Evolutionary conservation across 768 basidiomycete genomes (phyloP).

Genomic region (Kwoniella bestiolae): DNA sequence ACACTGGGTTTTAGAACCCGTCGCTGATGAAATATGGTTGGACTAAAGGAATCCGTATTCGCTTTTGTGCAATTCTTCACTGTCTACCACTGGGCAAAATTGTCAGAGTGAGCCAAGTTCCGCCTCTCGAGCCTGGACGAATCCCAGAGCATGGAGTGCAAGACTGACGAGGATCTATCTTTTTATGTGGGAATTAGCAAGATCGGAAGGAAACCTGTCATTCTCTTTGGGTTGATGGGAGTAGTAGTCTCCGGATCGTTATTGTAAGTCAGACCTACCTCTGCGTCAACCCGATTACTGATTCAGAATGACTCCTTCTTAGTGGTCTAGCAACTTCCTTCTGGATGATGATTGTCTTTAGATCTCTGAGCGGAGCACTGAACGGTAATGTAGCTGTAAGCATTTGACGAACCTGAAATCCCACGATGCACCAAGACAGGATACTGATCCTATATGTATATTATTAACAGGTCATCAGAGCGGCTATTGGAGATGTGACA

Average conservation of each 20-base stretch:
- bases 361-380: conserved; percentile 51
- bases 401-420: background rate
- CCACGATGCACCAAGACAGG: background rate
- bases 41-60: conserved; percentile 53
- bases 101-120: conserved; percentile 52
- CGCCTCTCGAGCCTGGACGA: background rate
- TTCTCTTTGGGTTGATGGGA: conserved; percentile 51
- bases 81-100: conserved; percentile 57
- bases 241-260: conserved; percentile 52
- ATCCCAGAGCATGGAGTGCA: too few species aligned
- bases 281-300: background rate
- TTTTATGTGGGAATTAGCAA: conserved; percentile 31
- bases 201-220: conserved; percentile 56
- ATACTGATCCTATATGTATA: too few species aligned
- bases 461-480: conserved; percentile 51
- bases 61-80: conserved; percentile 57
- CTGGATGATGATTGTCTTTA: conserved; percentile 51
- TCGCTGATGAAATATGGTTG: background rate
- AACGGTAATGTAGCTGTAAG: conserved; percentile 55
- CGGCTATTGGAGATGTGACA: conserved; percentile 54
- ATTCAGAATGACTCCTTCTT: background rate
- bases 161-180: background rate
- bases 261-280: conserved; percentile 40
- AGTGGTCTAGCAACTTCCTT: conserved; percentile 52
- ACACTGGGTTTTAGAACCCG: too few species aligned